Percentiles rank a stretch among this genome's conserved stretches.
phyloP scores from a whole-genome alignment of 1,284 basidiomycete genomes.

The Pyrrhoderma lamaoense region DNA sequence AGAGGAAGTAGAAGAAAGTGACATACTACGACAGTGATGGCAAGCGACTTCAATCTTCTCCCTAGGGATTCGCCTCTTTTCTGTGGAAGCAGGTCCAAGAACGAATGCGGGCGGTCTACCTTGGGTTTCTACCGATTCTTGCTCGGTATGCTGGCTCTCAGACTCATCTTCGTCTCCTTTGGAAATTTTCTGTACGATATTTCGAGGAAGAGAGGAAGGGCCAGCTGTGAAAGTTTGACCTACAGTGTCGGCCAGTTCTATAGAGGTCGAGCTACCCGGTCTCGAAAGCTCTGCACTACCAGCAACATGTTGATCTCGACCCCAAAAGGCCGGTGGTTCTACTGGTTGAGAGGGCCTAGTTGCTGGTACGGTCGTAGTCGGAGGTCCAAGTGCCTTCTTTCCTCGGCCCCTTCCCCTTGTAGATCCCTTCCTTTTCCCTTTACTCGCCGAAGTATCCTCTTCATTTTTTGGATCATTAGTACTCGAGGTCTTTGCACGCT shows the following conservation, averaged over 20 bases:
- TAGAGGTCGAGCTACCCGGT: background rate
- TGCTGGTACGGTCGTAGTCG: slow-evolving; percentile 3
- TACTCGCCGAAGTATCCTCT: too few relatives aligned
- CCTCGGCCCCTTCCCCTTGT: background rate
- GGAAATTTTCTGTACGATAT: background rate
- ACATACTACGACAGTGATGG: slow-evolving; percentile 64
- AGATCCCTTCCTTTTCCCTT: background rate
- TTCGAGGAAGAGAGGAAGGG: background rate
- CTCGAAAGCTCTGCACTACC: background rate
- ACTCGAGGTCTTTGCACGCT: slow-evolving; percentile 1
- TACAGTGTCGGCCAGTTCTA: background rate
- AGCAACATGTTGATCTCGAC: slow-evolving; percentile 3
- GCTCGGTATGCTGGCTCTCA: too few relatives aligned
- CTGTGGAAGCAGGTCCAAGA: slow-evolving; percentile 3
- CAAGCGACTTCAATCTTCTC: slow-evolving; percentile 43
- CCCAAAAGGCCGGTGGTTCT: background rate
- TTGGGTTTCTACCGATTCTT: background rate
- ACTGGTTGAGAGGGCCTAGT: background rate
- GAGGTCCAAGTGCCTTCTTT: background rate
- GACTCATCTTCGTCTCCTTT: background rate
- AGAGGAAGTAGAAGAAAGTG: slow-evolving; percentile 10
- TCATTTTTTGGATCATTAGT: background rate
- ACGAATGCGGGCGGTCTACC: background rate
- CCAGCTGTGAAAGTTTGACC: background rate
- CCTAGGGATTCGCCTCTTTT: slow-evolving; percentile 1